phyloP scores from a whole-genome alignment of 164 flowering plant genomes.

The Tetrastigma voinierianum region DNA sequence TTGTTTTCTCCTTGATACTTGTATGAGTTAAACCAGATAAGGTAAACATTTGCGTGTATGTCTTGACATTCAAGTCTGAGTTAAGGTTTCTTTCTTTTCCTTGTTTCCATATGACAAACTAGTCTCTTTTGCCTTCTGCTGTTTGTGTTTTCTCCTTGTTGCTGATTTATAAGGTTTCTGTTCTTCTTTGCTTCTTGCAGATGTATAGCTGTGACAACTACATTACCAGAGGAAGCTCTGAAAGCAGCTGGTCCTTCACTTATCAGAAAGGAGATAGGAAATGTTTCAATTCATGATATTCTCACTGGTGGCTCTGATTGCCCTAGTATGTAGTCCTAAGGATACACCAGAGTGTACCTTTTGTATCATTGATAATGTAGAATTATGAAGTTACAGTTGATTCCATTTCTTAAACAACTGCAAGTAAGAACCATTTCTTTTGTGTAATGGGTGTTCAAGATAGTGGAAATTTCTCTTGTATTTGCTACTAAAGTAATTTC shows the following conservation, averaged over 20 bases:
- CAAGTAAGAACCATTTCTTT: constrained; percentile 1
- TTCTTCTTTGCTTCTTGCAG: constrained; percentile 45
- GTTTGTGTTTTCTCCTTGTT: not conserved
- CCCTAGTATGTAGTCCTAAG: constrained; percentile 73
- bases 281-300: constrained; percentile 75
- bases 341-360: constrained; percentile 18
- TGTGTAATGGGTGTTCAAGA: constrained; percentile 18
- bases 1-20: no score
- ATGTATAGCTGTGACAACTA: constrained; percentile 90
- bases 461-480: constrained; percentile 6
- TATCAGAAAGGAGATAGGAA: constrained; percentile 79
- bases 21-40: no score
- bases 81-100: not conserved
- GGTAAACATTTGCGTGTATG: not conserved
- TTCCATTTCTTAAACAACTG: constrained; percentile 8
- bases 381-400: constrained; percentile 13
- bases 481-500: constrained; percentile 1
- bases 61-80: not conserved
- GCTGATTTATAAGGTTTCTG: not conserved
- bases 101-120: not conserved
- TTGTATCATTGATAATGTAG: constrained; percentile 24
- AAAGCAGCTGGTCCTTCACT: constrained; percentile 71
- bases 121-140: not conserved
- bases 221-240: constrained; percentile 67
- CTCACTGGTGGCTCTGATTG: constrained; percentile 71